Base-by-base conservation (phyloP, 106 monocot species). In the Allium cepa region DNA sequence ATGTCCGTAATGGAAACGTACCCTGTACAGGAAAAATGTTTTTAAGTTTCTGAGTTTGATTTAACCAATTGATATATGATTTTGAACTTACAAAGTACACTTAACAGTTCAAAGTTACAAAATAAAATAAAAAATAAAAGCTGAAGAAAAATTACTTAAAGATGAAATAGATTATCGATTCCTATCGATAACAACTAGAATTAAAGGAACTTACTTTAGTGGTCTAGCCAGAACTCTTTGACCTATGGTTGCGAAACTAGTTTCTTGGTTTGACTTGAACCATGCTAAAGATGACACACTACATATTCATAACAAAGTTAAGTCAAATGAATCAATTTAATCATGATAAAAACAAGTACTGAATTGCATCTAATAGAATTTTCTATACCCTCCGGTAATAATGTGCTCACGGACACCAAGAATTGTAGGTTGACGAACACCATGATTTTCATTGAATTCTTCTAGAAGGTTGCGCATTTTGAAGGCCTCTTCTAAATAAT, bases 211-310 rank as follows among this genome's bases (percentile, higher is more conserved):
- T 89, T 60, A 96, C 92, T 95, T 95, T 49, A 95, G 73, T 57
- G 94, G 94, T 60, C 88, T 82, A n/a, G 91, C 94, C 8, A 95
- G 85, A 72, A 91, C 91, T 27, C 94, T 80, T 68, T 95, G 88
- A 3, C 94, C 94, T 63, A 95, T 81, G 45, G 94, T 91, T 9
- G 90, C 91, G 85, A 95, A 95, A 73, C 94, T 95, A 3, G 83
- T 88, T 53, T 95, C 94, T 77, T 91, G 94, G 11, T 90, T 84
- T 62, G 90, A 94, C 94, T 90, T 94, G 78, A 94, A 94, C 90
- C 84, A 82, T 57, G 93, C 94, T 45, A 94, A 87, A 7, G 94
- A 90, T 6, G 94, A 94, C 52, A 94, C 90, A 4, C 90, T 90
- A 62, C 89, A 76, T 67, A 11, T 8, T 14, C 62, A 65, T 63